Base-by-base conservation (phyloP, 2,329 filamentous ascomycete species). In the Penicillium digitatum region DNA sequence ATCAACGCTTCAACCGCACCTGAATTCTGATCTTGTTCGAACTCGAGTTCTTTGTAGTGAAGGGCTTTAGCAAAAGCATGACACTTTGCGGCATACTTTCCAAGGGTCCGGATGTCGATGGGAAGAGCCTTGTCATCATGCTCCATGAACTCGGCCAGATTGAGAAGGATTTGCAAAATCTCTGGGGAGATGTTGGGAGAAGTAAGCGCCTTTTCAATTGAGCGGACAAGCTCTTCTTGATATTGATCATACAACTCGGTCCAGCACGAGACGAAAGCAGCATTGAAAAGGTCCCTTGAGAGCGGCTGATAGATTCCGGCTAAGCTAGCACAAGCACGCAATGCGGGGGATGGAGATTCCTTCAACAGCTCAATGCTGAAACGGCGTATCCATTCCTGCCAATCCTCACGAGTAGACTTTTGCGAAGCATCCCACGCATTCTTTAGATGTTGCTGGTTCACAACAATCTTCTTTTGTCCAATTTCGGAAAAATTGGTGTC, bases 71-170 rank as follows among this genome's bases (percentile, higher is more conserved):
- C 94, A 70, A 95, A 99, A 5, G 94, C 95, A 73, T 99, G 94
- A 64, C 95, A 99, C 66, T 95, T 93, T 20, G 89, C 93, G 46
- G 94, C 94, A 72, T 97, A 95, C 69, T 93, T 88, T 31, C 95
- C 95, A 11, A 99, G 82, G 10, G 94, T 91, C 46, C 94, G 82
- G 61, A 99, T 96, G 69, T 99, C 95, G 59, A 99, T 99, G 1
- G 94, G 94, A 49, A 99, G 78, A 14, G 95, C 93, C 73, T 99
- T 99, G 72, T 99, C 94, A 66, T 99, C 95, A 68, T 99, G 94
- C 71, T 99, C 94, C 94, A 99, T 99, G 72, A 99, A 99, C 71
- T 99, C 94, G 22, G 94, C 94, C 48, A 99, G 81, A 68, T 99
- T 99, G 46, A 99, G 84, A 27, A 99, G 80, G 47, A 96, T 87